A percentile compares a stretch with the other conserved stretches of the same genome.
phyloP scores from a whole-genome alignment of 768 basidiomycete species.

The Kwoniella dejecticola region DNA sequence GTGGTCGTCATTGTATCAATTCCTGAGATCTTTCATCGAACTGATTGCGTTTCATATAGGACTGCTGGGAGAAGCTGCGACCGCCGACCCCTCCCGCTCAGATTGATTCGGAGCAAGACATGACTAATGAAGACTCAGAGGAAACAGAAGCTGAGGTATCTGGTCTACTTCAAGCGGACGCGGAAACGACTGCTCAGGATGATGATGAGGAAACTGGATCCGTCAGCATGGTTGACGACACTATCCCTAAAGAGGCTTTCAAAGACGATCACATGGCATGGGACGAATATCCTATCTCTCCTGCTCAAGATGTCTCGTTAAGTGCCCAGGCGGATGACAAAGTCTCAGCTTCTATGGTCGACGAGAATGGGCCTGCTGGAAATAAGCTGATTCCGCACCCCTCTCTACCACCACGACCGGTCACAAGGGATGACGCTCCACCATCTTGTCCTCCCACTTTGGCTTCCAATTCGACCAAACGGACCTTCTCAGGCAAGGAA shows the following conservation, averaged over 20 bases:
- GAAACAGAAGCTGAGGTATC: conserved; percentile 10
- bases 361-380: too few species aligned
- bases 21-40: background rate
- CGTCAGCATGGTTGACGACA: conserved; percentile 11
- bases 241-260: background rate
- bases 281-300: conserved; percentile 6
- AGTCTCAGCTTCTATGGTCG: too few species aligned
- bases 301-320: background rate
- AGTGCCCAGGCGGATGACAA: background rate
- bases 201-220: background rate
- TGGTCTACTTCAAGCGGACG: background rate
- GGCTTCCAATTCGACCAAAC: background rate
- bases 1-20: conserved; percentile 5
- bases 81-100: background rate
- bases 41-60: conserved; percentile 1
- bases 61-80: conserved; percentile 17
- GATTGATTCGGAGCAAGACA: background rate
- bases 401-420: background rate
- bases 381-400: background rate
- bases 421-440: conserved; percentile 2
- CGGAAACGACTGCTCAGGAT: background rate
- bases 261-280: background rate
- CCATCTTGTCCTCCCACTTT: background rate
- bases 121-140: background rate
- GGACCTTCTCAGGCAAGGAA: background rate